Evolutionary conservation across 257 asterid species (phyloP).

Genomic region (Solanum lycopersicoides): DNA sequence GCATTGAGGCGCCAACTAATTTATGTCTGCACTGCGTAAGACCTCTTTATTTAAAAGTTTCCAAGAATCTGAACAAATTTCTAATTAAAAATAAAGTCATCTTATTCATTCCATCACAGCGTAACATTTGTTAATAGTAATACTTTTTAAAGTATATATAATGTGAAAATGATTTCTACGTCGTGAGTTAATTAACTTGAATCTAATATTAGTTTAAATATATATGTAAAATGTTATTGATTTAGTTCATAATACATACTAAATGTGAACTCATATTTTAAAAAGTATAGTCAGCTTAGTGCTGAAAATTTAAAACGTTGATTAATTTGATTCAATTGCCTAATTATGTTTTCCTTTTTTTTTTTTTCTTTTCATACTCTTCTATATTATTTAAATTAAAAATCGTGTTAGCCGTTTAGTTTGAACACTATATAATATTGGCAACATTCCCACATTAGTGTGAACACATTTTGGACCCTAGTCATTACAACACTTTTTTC

Average conservation of each 20-base stretch:
- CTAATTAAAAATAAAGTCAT: background rate
- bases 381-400: background rate
- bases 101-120: fast-evolving
- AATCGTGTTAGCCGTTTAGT: background rate
- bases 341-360: background rate
- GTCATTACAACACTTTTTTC: background rate
- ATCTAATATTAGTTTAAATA: no score
- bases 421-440: background rate
- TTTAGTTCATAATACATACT: background rate
- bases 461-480: background rate
- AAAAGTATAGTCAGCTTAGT: no score
- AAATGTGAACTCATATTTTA: background rate
- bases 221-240: no score
- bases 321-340: background rate
- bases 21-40: fast-evolving
- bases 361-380: background rate
- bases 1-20: no score
- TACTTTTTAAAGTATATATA: background rate
- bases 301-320: background rate
- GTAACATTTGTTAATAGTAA: background rate
- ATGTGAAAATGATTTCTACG: fast-evolving
- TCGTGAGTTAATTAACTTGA: fast-evolving
- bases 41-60: no score
- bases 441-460: background rate
- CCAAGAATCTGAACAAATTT: fast-evolving